Base-by-base conservation (phyloP, 1,284 basidiomycete species). In the Ganoderma sinense region DNA sequence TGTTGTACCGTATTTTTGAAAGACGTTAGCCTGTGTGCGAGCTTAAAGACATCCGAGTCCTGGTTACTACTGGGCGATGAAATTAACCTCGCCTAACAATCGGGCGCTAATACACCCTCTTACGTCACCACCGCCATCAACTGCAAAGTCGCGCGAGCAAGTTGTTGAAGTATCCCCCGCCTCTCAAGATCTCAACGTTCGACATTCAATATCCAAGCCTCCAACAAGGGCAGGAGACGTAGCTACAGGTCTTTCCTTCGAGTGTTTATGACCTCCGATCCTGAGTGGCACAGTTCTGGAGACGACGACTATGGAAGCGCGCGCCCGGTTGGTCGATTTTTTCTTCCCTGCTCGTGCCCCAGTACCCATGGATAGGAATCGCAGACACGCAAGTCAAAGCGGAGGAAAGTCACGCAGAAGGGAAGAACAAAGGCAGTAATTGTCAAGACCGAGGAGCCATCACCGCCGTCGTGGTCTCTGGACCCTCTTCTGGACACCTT, bases 271-370 rank as follows among this genome's bases (percentile, higher is more conserved):
- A 36, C 20, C 7, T 61, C 68, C 1, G 68, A 66, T 40, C 40
- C 48, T 2, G 69, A 70, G 20, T 73, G 69, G 71, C 51, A 59
- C 6, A 56, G 56, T 45, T 66, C 71, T 20, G 71, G 51, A 33
- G 59, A 67, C 18, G 69, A 64, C n/a, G 65, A 43, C 1, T 48
- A 69, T 23, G 51, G 23, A 23, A 33, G 7, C 10, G 36, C 60
- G 10, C 58, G 40, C 8, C 39, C 53, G 63, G 69, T 67, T 31
- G 41, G 69, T 40, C n/a, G n/a, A 5, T 31, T 55, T 8, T 40
- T 10, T 43, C 4, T 5, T 2, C 23, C 41, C n/a, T 5, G 18
- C n/a, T n/a, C n/a, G 8, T 36, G 20, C 26, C 20, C 10, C 20
- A 36, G 43, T 13, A 4, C 40, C 11, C 55, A 31, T 4, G 40